A percentile compares a stretch with the other conserved stretches of the same genome.
Conservation (phyloP, 345 rosid species). For the Populus pruinosa region DNA sequence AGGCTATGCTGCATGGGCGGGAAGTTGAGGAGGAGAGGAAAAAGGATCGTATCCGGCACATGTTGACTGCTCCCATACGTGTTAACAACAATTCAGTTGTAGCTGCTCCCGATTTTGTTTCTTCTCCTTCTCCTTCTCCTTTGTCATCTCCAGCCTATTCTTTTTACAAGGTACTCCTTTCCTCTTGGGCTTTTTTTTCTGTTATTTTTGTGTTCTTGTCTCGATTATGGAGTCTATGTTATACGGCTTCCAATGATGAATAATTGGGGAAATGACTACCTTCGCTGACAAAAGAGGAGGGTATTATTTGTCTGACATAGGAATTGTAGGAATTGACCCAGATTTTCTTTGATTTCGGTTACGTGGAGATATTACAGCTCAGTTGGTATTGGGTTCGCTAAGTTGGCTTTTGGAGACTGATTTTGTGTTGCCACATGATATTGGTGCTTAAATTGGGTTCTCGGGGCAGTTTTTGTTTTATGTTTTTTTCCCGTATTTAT, state of each 20-base stretch:
- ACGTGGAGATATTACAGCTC: background rate
- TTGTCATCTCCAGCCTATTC: conserved; percentile 20
- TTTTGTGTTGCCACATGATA: background rate
- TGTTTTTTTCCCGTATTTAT: background rate
- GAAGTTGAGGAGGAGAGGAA: conserved; percentile 30
- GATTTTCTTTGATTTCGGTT: background rate
- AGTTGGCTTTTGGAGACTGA: background rate
- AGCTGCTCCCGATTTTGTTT: conserved; percentile 16
- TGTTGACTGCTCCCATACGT: conserved; percentile 27
- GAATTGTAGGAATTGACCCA: background rate
- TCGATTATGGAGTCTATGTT: background rate
- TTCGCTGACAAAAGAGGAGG: background rate
- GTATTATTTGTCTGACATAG: background rate
- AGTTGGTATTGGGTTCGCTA: background rate
- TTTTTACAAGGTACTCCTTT: conserved; percentile 53
- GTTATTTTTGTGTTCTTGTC: background rate
- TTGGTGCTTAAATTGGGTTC: background rate
- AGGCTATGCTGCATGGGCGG: conserved; percentile 58
- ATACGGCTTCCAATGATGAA: background rate
- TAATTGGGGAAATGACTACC: background rate
- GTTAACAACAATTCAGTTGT: conserved; percentile 14
- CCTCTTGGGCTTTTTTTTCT: background rate
- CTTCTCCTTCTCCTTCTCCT: background rate
- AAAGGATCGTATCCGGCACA: conserved; percentile 20
- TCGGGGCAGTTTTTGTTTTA: background rate